phyloP scores from a whole-genome alignment of 495 filamentous ascomycete genomes.

The Aspergillus mulundensis region DNA sequence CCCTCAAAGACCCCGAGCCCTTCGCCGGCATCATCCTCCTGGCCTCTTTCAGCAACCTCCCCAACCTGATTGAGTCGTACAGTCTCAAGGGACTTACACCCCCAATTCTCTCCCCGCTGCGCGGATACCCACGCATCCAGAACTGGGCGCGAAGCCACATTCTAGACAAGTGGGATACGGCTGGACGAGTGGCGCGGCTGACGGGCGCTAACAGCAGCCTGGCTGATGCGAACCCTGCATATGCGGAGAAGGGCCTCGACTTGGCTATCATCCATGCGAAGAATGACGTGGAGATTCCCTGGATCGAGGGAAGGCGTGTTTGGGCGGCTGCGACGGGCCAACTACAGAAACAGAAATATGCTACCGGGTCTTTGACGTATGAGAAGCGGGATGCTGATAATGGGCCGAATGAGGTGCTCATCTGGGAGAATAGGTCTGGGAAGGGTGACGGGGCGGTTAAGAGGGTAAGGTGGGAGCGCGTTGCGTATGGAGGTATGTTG shows the following conservation, averaged over 20 bases:
- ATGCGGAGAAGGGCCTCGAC: slow-evolving; percentile 51
- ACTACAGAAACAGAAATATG: slow-evolving; percentile 46
- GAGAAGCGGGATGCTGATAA: slow-evolving; percentile 28
- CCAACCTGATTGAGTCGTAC: slow-evolving; percentile 66
- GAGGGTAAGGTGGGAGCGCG: slow-evolving; percentile 44
- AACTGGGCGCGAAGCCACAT: slow-evolving; percentile 45
- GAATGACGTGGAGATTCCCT: slow-evolving; percentile 75
- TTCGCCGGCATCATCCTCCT: slow-evolving; percentile 76
- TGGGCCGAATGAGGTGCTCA: slow-evolving; percentile 29
- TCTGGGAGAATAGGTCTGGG: slow-evolving; percentile 34
- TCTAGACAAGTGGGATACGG: slow-evolving; percentile 55
- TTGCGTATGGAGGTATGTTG: slow-evolving; percentile 45
- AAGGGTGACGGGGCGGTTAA: slow-evolving; percentile 39
- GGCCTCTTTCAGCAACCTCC: slow-evolving; percentile 72
- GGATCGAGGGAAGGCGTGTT: slow-evolving; percentile 48
- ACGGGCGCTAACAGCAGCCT: slow-evolving; percentile 29
- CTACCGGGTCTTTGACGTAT: slow-evolving; percentile 46
- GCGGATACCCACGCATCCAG: slow-evolving; percentile 49
- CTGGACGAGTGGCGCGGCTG: slow-evolving; percentile 42
- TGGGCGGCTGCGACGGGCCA: slow-evolving; percentile 42
- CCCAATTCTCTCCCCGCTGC: slow-evolving; percentile 73
- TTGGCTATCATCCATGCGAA: slow-evolving; percentile 72
- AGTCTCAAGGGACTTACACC: slow-evolving; percentile 72
- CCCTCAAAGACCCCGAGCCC: slow-evolving; percentile 37
- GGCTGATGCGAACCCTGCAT: slow-evolving; percentile 17